Conservation (phyloP, 768 basidiomycete species). For the Leccinum arenicola region DNA sequence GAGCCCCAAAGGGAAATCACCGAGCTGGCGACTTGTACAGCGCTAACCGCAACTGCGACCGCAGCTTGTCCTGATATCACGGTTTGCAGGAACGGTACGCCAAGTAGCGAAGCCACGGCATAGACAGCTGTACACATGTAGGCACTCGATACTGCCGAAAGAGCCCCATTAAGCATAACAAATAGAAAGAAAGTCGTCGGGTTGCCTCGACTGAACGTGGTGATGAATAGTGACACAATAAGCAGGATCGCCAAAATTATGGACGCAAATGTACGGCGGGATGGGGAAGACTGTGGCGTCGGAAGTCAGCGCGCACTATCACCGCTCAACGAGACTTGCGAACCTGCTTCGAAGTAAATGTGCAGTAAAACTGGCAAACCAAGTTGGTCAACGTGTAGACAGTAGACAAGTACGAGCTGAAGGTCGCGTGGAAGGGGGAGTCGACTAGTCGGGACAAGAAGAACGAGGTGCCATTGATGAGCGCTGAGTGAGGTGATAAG, state of each 20-base stretch:
- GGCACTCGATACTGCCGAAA: slow-evolving; percentile 62
- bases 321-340: slow-evolving; percentile 19
- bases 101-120: slow-evolving; percentile 81
- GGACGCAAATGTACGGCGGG: slow-evolving; percentile 51
- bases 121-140: slow-evolving; percentile 79
- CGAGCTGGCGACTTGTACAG: slow-evolving; percentile 69
- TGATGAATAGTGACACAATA: slow-evolving; percentile 60
- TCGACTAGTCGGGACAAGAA: slow-evolving; percentile 68
- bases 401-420: slow-evolving; percentile 65
- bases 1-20: slow-evolving; percentile 53
- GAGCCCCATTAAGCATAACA: slow-evolving; percentile 56
- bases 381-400: slow-evolving; percentile 66
- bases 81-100: slow-evolving; percentile 68
- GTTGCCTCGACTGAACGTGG: slow-evolving; percentile 56
- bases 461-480: slow-evolving; percentile 85
- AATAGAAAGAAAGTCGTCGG: slow-evolving; percentile 63
- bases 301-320: slow-evolving; percentile 3
- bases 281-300: slow-evolving; percentile 51
- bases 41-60: slow-evolving; percentile 77
- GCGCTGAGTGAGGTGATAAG: slow-evolving; percentile 43
- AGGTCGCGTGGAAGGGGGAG: slow-evolving; percentile 55
- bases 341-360: slow-evolving; percentile 64
- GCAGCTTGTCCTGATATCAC: slow-evolving; percentile 86
- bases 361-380: slow-evolving; percentile 70
- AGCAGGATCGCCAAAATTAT: slow-evolving; percentile 52